Evolutionary conservation across 2,329 filamentous ascomycete genomes (phyloP).

Genomic region (Colletotrichum falcatum): DNA sequence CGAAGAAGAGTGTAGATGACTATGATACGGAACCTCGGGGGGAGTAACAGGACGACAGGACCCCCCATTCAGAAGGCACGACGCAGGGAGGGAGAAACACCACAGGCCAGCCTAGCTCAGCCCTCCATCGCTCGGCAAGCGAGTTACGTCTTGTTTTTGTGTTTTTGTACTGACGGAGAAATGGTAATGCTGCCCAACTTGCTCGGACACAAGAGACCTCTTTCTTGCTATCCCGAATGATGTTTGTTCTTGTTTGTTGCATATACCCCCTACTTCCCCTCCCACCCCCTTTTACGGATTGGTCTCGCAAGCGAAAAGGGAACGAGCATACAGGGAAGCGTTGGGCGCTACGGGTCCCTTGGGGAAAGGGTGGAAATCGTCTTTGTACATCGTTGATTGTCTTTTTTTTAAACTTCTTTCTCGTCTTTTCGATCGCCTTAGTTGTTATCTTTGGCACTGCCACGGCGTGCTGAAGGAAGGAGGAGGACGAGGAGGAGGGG

Average conservation of each 20-base stretch:
- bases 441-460: slow-evolving; percentile 10
- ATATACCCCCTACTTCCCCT: slow-evolving; percentile 11
- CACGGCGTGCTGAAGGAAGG: slow-evolving; percentile 17
- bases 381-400: slow-evolving; percentile 27
- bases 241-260: background rate
- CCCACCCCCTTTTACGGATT: slow-evolving; percentile 14
- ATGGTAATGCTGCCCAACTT: slow-evolving; percentile 31
- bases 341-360: slow-evolving; percentile 23
- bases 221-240: slow-evolving; percentile 13
- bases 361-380: slow-evolving; percentile 5
- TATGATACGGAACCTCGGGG: slow-evolving; percentile 30
- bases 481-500: too few species aligned
- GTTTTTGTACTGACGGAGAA: slow-evolving; percentile 13
- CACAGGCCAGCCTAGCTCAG: slow-evolving; percentile 32
- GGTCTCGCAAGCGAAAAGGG: slow-evolving; percentile 36
- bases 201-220: slow-evolving; percentile 14
- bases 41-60: slow-evolving; percentile 21
- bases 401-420: background rate
- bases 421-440: background rate
- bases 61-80: slow-evolving; percentile 8
- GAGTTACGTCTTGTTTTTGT: slow-evolving; percentile 31
- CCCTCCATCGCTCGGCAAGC: slow-evolving; percentile 32
- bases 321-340: slow-evolving; percentile 26
- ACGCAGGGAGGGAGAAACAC: slow-evolving; percentile 17
- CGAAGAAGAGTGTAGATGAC: slow-evolving; percentile 34